These are phyloP conservation scores for Colletotrichum incanum DNA, from an alignment of 2,329 filamentous ascomycete species.

Conservation along the genomic window DNA sequence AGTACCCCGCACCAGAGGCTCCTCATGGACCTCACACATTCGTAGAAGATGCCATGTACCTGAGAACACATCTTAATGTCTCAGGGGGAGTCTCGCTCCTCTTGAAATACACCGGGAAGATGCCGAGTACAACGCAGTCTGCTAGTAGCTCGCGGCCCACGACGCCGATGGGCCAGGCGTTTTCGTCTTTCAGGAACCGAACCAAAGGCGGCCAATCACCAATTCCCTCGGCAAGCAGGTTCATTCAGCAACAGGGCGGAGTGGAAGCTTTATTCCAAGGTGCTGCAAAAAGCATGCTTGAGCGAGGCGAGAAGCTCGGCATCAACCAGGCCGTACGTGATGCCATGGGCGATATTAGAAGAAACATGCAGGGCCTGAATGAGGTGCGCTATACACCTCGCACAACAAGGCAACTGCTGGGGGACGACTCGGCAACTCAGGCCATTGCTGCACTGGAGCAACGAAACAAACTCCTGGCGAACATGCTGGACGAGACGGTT, in stretches of 20 bases:
- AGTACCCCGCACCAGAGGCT: constrained; percentile 80
- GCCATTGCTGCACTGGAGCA: constrained; percentile 70
- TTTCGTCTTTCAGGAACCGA: constrained; percentile 57
- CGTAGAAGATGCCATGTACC: constrained; percentile 86
- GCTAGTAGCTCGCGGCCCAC: constrained; percentile 42
- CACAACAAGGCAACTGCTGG: constrained; percentile 54
- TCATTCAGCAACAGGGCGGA: constrained; percentile 70
- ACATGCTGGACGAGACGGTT: constrained; percentile 78
- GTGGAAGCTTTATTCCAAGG: constrained; percentile 83
- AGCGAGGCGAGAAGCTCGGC: constrained; percentile 81
- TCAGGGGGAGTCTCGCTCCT: constrained; percentile 78
- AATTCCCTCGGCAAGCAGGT: constrained; percentile 62
- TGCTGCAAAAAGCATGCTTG: constrained; percentile 81
- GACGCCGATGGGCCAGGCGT: constrained; percentile 41
- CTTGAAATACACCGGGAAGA: constrained; percentile 77
- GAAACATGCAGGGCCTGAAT: constrained; percentile 80
- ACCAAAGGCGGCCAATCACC: constrained; percentile 61
- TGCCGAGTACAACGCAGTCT: constrained; percentile 55
- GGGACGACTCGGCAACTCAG: constrained; percentile 52
- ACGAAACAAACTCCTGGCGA: constrained; percentile 77
- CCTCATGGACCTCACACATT: constrained; percentile 82
- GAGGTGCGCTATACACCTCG: constrained; percentile 64
- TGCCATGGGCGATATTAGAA: constrained; percentile 83
- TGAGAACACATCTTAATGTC: constrained; percentile 75
- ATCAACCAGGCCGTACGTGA: constrained; percentile 87